Percentiles rank a stretch among this genome's conserved stretches.
phyloP scores from a whole-genome alignment of 257 asterid species.

The Lantana camara region DNA sequence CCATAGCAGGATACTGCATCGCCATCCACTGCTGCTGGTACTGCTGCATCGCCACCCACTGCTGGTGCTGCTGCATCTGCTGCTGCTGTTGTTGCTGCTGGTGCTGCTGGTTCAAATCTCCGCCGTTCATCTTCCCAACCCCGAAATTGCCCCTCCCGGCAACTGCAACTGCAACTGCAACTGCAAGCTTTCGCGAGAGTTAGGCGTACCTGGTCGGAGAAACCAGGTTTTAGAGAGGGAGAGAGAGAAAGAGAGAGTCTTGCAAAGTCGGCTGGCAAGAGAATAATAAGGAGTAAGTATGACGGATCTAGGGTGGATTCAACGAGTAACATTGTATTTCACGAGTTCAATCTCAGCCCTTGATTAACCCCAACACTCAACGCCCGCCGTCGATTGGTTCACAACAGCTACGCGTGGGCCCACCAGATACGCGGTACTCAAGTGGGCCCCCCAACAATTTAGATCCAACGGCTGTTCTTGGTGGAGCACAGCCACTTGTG shows the following conservation, averaged over 20 bases:
- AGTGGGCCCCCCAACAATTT: slow-evolving; percentile 34
- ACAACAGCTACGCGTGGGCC: slow-evolving; percentile 35
- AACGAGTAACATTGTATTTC: slow-evolving; percentile 45
- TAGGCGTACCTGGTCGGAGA: slow-evolving; percentile 47
- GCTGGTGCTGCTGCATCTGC: slow-evolving; percentile 75
- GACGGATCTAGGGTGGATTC: slow-evolving; percentile 77
- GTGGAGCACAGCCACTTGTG: slow-evolving; percentile 21
- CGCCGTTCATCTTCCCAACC: slow-evolving; percentile 61
- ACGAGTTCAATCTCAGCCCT: slow-evolving; percentile 42
- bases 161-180: slow-evolving; percentile 19
- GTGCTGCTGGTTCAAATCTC: slow-evolving; percentile 72
- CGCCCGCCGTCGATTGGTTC: slow-evolving; percentile 41
- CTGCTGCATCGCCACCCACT: slow-evolving; percentile 96
- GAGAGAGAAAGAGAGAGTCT: slow-evolving; percentile 30
- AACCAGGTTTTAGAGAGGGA: slow-evolving; percentile 39
- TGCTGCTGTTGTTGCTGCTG: slow-evolving; percentile 54
- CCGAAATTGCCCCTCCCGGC: slow-evolving; percentile 27
- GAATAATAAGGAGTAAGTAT: slow-evolving; percentile 31
- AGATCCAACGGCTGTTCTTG: slow-evolving; percentile 45
- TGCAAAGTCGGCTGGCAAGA: slow-evolving; percentile 43
- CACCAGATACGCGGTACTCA: slow-evolving; percentile 47
- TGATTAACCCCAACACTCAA: background rate
- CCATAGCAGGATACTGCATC: slow-evolving; percentile 87
- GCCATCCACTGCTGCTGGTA: slow-evolving; percentile 98
- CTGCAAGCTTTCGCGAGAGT: slow-evolving; percentile 32